Evolutionary conservation across 2,329 filamentous ascomycete species (phyloP).

Genomic region (Aulographum hederae): DNA sequence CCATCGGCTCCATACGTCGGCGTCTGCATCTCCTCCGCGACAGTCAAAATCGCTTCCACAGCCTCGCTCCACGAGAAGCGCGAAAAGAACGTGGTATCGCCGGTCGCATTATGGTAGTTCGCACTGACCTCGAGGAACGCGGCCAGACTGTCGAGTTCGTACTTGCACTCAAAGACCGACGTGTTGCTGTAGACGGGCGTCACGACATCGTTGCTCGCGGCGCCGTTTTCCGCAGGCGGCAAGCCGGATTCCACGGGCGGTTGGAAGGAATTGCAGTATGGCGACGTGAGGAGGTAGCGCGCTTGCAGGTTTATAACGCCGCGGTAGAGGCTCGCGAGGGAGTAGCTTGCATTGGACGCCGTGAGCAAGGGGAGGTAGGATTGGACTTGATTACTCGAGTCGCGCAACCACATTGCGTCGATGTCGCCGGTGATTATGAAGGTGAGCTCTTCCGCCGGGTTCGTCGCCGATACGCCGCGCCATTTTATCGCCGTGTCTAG

Average conservation of each 20-base stretch:
- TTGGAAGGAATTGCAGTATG: constrained; percentile 35
- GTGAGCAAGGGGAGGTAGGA: constrained; percentile 45
- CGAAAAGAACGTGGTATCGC: constrained; percentile 28
- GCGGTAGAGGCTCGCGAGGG: constrained; percentile 48
- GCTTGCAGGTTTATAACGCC: constrained; percentile 56
- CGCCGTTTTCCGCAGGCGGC: constrained; percentile 17
- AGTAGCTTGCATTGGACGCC: constrained; percentile 33
- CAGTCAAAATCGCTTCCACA: constrained; percentile 24
- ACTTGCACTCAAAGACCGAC: constrained; percentile 34
- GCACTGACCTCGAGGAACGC: constrained; percentile 30
- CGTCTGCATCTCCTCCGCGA: constrained; percentile 26
- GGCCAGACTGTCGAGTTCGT: constrained; percentile 33
- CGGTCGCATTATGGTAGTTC: constrained; percentile 30
- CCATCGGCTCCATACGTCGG: constrained; percentile 30
- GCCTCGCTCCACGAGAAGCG: constrained; percentile 29
- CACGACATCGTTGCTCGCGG: constrained; percentile 22
- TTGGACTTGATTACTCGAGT: constrained; percentile 50
- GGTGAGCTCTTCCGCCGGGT: constrained; percentile 43
- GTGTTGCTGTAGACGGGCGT: constrained; percentile 22
- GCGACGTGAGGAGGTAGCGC: constrained; percentile 44
- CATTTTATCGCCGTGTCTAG: constrained; percentile 56
- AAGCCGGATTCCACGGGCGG: constrained; percentile 29
- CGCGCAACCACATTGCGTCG: constrained; percentile 35
- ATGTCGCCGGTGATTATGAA: constrained; percentile 42
- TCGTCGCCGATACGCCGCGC: constrained; percentile 40